Percentiles rank a stretch among this genome's conserved stretches.
These are phyloP conservation scores for Raphanus sativus DNA, from an alignment of 345 rosid genomes.

Conservation along the genomic window DNA sequence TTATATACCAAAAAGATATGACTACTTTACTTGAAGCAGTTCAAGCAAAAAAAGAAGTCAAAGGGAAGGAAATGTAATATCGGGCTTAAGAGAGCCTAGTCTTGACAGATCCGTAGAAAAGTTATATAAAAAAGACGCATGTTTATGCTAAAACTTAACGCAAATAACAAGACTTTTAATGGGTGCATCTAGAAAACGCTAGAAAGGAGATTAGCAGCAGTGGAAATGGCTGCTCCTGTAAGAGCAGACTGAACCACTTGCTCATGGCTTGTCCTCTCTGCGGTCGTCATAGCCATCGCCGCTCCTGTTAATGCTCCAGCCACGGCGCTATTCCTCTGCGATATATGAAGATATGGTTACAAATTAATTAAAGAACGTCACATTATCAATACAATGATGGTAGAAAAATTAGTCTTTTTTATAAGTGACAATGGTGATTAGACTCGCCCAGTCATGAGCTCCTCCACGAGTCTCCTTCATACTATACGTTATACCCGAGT, in stretches of 20 bases:
- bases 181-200: conserved; percentile 51
- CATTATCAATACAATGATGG: not conserved
- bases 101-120: not conserved
- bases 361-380: not conserved
- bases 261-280: conserved; percentile 69
- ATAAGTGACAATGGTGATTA: not conserved
- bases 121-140: not conserved
- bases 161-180: not conserved
- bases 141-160: not conserved
- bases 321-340: conserved; percentile 81
- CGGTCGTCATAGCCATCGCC: conserved; percentile 71
- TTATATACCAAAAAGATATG: not conserved
- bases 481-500: conserved; percentile 87
- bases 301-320: conserved; percentile 92
- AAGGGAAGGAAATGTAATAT: not conserved
- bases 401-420: too few species aligned
- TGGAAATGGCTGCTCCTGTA: conserved; percentile 87
- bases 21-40: not conserved
- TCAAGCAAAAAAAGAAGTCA: not conserved
- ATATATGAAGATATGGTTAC: not conserved
- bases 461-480: conserved; percentile 81
- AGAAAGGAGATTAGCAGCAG: conserved; percentile 79
- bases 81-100: not conserved
- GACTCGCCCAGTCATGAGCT: conserved; percentile 83
- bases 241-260: conserved; percentile 83